Percentiles rank a stretch among this genome's conserved stretches.
These are phyloP conservation scores for Escallonia herrerae DNA, from an alignment of 129 eudicot genomes.

Conservation along the genomic window DNA sequence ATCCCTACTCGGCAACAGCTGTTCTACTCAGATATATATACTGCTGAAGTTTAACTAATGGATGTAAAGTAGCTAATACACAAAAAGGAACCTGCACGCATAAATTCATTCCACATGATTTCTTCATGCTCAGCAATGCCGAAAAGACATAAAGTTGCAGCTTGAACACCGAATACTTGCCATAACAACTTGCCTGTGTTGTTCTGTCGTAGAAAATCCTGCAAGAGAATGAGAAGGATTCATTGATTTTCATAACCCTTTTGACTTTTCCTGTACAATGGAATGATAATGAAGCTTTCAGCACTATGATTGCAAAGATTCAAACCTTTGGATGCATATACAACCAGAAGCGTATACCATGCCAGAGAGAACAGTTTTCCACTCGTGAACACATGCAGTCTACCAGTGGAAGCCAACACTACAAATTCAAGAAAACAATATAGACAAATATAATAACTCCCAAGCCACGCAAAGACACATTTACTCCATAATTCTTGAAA, in stretches of 20 bases:
- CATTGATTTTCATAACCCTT: not conserved
- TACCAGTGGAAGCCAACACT: constrained; percentile 97
- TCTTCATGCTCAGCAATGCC: constrained; percentile 90
- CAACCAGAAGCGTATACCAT: constrained; percentile 67
- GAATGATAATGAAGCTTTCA: not conserved
- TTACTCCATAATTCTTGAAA: not conserved
- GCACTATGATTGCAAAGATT: constrained; percentile 5
- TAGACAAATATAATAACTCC: no score
- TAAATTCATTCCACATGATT: constrained; percentile 83
- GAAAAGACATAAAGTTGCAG: constrained; percentile 75
- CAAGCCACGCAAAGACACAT: not conserved
- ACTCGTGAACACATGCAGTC: constrained; percentile 87
- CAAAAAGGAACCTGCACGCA: constrained; percentile 41
- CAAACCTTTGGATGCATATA: constrained; percentile 99
- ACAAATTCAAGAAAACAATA: constrained; percentile 2
- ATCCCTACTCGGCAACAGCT: no score
- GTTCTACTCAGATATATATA: not conserved
- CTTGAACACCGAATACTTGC: constrained; percentile 85
- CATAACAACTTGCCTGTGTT: constrained; percentile 94
- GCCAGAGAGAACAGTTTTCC: constrained; percentile 55
- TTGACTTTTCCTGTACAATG: no score
- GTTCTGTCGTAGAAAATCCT: constrained; percentile 94
- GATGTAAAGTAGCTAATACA: not conserved
- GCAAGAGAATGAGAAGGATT: constrained; percentile 9
- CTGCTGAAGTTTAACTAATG: not conserved